These are phyloP conservation scores for Candida glucosophila DNA, from an alignment of 1,139 yeast genomes.

Conservation along the genomic window DNA sequence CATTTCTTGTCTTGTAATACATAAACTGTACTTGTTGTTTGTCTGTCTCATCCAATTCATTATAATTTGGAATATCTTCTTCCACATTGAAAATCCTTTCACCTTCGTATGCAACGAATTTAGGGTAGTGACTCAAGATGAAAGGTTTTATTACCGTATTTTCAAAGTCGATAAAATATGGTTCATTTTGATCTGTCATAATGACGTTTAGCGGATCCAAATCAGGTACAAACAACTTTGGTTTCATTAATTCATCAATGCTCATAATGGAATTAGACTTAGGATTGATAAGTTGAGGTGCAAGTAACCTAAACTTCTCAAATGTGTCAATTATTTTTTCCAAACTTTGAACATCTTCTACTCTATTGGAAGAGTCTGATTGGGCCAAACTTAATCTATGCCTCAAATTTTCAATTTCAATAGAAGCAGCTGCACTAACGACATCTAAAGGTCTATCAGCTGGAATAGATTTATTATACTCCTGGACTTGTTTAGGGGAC, in stretches of 20 bases:
- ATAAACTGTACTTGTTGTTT: constrained; percentile 77
- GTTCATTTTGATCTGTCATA: constrained; percentile 27
- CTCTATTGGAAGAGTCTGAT: constrained; percentile 39
- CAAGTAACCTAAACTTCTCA: constrained; percentile 46
- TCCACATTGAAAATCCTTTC: constrained; percentile 70
- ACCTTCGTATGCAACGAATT: constrained; percentile 79
- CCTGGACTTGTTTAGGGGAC: constrained; percentile 35
- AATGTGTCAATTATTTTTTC: constrained; percentile 49
- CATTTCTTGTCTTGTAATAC: constrained; percentile 85
- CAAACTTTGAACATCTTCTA: constrained; percentile 34
- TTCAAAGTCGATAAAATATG: constrained; percentile 72
- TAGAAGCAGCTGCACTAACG: constrained; percentile 51
- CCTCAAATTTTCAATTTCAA: constrained; percentile 59
- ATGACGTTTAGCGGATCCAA: constrained; percentile 85
- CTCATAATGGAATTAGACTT: constrained; percentile 47
- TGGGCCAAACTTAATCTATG: constrained; percentile 48
- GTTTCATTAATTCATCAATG: constrained; percentile 53
- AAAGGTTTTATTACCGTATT: constrained; percentile 74
- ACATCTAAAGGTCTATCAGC: constrained; percentile 49
- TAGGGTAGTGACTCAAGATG: constrained; percentile 67
- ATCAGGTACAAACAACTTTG: constrained; percentile 74
- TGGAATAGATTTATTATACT: constrained; percentile 69
- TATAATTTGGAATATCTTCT: constrained; percentile 67
- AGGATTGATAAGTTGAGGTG: constrained; percentile 47
- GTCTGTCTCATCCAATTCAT: constrained; percentile 58